These are phyloP conservation scores for Solanum boliviense DNA, from an alignment of 257 asterid species.

Conservation along the genomic window DNA sequence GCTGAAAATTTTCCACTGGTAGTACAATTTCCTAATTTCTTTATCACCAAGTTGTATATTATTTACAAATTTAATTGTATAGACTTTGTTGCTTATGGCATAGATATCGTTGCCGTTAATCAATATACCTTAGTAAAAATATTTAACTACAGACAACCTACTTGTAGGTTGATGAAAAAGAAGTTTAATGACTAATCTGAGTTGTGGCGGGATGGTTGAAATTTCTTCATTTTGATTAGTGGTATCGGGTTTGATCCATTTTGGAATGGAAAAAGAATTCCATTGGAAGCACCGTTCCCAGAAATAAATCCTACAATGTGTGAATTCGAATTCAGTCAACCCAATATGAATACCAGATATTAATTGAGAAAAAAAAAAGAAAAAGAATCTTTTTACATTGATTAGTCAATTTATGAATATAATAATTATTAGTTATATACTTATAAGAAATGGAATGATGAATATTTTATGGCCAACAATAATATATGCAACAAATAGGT, in stretches of 20 bases:
- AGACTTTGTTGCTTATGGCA: not conserved
- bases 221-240: not conserved
- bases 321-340: accelerated
- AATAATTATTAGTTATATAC: not conserved
- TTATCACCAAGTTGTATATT: not conserved
- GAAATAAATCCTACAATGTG: accelerated
- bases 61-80: not conserved
- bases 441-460: not conserved
- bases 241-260: not conserved
- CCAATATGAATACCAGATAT: not conserved
- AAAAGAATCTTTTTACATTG: not conserved
- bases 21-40: not conserved
- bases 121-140: not conserved
- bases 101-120: not conserved
- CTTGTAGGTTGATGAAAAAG: not conserved
- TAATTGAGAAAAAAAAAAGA: too few species aligned
- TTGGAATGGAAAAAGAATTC: not conserved
- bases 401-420: not conserved
- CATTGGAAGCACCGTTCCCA: accelerated
- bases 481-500: not conserved
- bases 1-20: not conserved
- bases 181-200: not conserved
- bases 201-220: accelerated
- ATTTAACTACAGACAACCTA: not conserved
- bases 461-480: not conserved